Base-by-base conservation (phyloP, 345 rosid genomes). In the Euphorbia lathyris region DNA sequence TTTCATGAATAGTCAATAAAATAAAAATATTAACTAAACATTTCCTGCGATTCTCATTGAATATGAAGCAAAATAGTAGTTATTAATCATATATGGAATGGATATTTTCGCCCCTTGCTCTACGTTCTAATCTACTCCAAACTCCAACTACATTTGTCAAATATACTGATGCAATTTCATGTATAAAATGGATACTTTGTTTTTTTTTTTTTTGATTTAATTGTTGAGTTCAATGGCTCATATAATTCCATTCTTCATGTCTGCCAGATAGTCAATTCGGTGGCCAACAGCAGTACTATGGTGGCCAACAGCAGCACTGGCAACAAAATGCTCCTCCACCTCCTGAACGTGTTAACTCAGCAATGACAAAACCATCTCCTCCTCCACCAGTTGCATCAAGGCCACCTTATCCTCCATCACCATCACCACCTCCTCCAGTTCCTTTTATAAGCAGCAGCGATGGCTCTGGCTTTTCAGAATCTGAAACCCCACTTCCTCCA, bases 391-490 rank as follows among this genome's bases (percentile, higher is more conserved):
- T 58, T 65, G 71, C 71, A 29, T 76, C 79, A n/a, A 65, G 74
- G 45, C 71, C 74, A 0, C 71, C 66, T 3, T 17, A 45, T 45
- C 60, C 73, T 55, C 53, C 75, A 42, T 50, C 36, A 55, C 69
- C 80, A 4, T 42, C 75, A 45, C 71, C 72, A 6, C 79, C 69
- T 3, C 80, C 80, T 30, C 76, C 68, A 2, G 73, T 70, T 0
- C 73, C 48, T 63, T 72, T 73, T 71, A 77, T 76, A 73, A 85
- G 83, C 80, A 83, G 86, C 82, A 89, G 95, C 14, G 90, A 86
- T 1, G 87, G 85, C 16, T 87, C 95, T 30, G 88, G 85, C 64
- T 85, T 81, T 74, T 87, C 89, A 0, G 96, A 84, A 38, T 79
- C 70, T 22, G 85, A 80, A 26, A 66, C 66, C 63, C 88, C 95